Evolutionary conservation across 768 basidiomycete genomes (phyloP), one percentile per base, ranked within the genome.

Genomic region (Trametes punicea): DNA sequence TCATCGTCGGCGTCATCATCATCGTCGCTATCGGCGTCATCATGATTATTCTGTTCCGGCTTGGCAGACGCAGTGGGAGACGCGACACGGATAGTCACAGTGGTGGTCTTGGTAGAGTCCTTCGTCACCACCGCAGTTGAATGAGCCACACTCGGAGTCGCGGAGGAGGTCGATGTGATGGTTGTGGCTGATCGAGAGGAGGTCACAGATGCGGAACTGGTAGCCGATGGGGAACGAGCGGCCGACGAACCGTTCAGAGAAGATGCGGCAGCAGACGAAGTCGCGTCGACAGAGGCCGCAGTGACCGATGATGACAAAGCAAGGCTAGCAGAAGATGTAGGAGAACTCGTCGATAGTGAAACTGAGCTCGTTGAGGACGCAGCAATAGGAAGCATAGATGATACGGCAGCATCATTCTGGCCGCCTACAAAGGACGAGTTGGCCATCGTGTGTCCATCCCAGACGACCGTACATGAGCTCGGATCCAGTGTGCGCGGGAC

Each of bases 391-490:
- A 34, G 20, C 16, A 52, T 20, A 11, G 6, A 9, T 11, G 51
- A 41, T 29, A 31, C 41, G 8, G 59, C 41, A 21, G 60, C 59
- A 9, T 46, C 51, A 48, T 61, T 64, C 44, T 62, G 64, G 41
- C 55, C 64, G 16, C n/a, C 48, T 33, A n/a, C 47, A 46, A 36
- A 15, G 9, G 25, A 42, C 31, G 23, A 30, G 11, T 45, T 59
- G 13, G 46, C 52, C 34, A 29, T 42, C 6, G 58, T 55, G 25
- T 42, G 53, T 4, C 58, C 60, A 53, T 77, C 70, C 83, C 85
- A 90, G 38, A 89, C 73, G 34, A 84, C 65, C 23, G 70, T 60
- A 64, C 88, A 90, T 18, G 69, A 65, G 26, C 60, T 56, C 2
- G 70, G 62, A 51, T 65, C 67, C 39, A 72, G 26, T 6, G 64